Evolutionary conservation across 352 stramenopile species (phyloP).

Genomic region (Phytophthora quininea): DNA sequence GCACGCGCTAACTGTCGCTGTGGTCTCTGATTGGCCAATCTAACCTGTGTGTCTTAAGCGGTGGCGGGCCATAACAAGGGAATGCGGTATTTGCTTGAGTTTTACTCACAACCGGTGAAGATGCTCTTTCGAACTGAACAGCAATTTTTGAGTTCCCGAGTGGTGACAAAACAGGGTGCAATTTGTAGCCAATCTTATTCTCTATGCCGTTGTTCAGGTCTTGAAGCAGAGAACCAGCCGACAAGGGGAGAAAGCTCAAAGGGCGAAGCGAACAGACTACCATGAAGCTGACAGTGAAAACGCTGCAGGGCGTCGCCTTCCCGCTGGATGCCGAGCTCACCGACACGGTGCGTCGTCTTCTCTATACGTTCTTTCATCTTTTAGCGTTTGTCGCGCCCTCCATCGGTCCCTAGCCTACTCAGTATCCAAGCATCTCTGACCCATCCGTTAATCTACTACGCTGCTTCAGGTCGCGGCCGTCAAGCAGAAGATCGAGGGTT

Average conservation of each 20-base stretch:
- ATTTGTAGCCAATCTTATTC: background rate
- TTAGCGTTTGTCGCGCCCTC: background rate
- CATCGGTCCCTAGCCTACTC: too few relatives aligned
- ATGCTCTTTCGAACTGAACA: too few relatives aligned
- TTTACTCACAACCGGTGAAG: too few relatives aligned
- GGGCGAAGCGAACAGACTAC: slow-evolving; percentile 26
- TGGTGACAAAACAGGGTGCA: background rate
- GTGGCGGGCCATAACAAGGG: too few relatives aligned
- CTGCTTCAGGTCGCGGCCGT: slow-evolving; percentile 66
- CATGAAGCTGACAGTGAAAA: slow-evolving; percentile 92
- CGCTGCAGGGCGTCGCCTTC: slow-evolving; percentile 84
- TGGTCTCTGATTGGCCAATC: too few relatives aligned
- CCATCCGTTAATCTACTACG: background rate
- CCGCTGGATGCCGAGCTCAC: slow-evolving; percentile 72
- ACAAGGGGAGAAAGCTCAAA: background rate
- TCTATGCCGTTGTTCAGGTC: background rate
- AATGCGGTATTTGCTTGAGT: too few relatives aligned
- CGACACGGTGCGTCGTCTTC: slow-evolving; percentile 57
- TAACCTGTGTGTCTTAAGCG: too few relatives aligned
- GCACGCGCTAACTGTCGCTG: too few relatives aligned
- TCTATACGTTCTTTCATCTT: background rate
- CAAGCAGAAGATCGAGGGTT: slow-evolving; percentile 82
- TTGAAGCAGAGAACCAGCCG: slow-evolving; percentile 1
- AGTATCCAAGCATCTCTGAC: slow-evolving; percentile 1
- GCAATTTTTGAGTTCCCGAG: too few relatives aligned